phyloP scores from a whole-genome alignment of 2,329 filamentous ascomycete species.

The Harringtonia aguacate region DNA sequence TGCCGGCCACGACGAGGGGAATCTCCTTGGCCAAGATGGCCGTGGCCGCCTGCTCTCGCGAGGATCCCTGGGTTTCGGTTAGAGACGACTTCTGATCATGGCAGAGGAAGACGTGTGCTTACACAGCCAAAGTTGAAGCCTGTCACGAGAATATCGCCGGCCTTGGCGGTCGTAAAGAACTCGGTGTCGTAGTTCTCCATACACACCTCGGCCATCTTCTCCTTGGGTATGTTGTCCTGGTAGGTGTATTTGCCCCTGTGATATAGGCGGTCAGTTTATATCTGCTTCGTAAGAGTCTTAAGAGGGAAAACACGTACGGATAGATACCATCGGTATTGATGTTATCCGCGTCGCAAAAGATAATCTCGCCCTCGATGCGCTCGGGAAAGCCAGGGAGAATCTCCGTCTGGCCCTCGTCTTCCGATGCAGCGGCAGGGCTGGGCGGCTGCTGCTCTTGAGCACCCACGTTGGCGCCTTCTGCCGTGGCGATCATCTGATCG shows the following conservation, averaged over 20 bases:
- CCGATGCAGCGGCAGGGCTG: slow-evolving; percentile 17
- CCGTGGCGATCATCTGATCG: slow-evolving; percentile 48
- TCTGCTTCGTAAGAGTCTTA: neutral
- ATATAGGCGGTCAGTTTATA: neutral
- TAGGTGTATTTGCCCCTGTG: slow-evolving; percentile 53
- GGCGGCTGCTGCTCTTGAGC: slow-evolving; percentile 33
- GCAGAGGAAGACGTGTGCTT: slow-evolving; percentile 15
- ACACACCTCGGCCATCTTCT: slow-evolving; percentile 78
- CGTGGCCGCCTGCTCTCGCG: slow-evolving; percentile 80
- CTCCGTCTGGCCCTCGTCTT: slow-evolving; percentile 45
- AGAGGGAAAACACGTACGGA: slow-evolving; percentile 26
- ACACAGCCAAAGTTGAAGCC: slow-evolving; percentile 85
- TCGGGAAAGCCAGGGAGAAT: slow-evolving; percentile 82
- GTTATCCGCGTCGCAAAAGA: slow-evolving; percentile 74
- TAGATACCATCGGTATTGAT: slow-evolving; percentile 92
- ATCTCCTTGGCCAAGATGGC: slow-evolving; percentile 74
- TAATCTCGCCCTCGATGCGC: slow-evolving; percentile 71
- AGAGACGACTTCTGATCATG: neutral
- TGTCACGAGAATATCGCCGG: slow-evolving; percentile 70
- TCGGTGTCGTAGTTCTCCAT: slow-evolving; percentile 87
- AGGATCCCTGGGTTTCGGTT: slow-evolving; percentile 22
- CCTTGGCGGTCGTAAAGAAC: slow-evolving; percentile 53
- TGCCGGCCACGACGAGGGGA: slow-evolving; percentile 68
- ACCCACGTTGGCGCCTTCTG: slow-evolving; percentile 9
- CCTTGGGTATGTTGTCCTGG: slow-evolving; percentile 66